Evolutionary conservation across 345 rosid genomes (phyloP), one percentile per base, ranked within the genome.

Genomic region (Stellera chamaejasme): DNA sequence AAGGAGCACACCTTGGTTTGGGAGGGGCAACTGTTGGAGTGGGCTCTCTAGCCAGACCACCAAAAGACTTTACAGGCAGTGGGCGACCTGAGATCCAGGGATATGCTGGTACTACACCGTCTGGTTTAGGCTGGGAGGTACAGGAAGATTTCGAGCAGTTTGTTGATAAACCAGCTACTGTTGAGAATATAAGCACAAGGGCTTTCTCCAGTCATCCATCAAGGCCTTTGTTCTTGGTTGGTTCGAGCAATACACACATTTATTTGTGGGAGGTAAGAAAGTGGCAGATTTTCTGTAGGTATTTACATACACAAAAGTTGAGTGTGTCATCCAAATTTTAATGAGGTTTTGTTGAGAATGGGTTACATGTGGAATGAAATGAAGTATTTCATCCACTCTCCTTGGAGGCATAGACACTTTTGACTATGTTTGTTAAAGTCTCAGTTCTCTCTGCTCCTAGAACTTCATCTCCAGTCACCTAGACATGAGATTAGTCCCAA

Each of bases 241-340:
- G 96, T 66, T 91, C 96, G 63, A 87, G 83, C 79, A 88, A 85
- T 63, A 85, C 95, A 32, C 96, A 82, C 65, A 73, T 87, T 67
- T 88, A 91, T 76, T 65, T 91, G 50, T 91, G 98, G 98, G 85
- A 91, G 98, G 98, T 91, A 80, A 61, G 79, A 5, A 57, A 50
- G 59, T 67, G 46, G 42, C 63, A 42, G 39, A 32, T 8, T 32
- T 32, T 32, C 9, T 32, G 5, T 32, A 32, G 39, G 39, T 32
- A 5, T 8, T 32, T 32, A 32, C 9, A 19, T 19, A 32, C 1
- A 32, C 39, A 5, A 32, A 32, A 32, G 9, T 32, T 32, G 2
- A 32, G 39, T 32, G 6, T 32, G 5, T 3, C 39, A 5, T 32
- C 39, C 39, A 32, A 32, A 1, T 32, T 32, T 32, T 32, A 19